These are phyloP conservation scores for Kuraishia borneana DNA, from an alignment of 805 yeast genomes.

Conservation along the genomic window DNA sequence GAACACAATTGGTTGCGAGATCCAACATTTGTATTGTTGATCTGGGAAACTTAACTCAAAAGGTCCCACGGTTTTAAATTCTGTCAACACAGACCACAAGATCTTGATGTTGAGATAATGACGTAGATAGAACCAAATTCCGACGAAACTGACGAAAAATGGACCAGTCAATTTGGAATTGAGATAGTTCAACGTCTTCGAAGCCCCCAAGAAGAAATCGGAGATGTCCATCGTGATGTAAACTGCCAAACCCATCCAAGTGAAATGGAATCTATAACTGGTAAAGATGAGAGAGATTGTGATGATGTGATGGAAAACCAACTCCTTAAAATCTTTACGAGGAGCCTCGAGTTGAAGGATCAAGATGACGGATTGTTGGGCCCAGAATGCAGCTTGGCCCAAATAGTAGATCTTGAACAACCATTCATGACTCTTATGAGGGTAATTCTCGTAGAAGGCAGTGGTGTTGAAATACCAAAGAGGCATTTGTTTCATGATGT, in stretches of 20 bases:
- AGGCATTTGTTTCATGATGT: slow-evolving; percentile 75
- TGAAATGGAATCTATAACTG: slow-evolving; percentile 89
- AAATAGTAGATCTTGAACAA: slow-evolving; percentile 74
- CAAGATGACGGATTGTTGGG: slow-evolving; percentile 84
- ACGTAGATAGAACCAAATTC: slow-evolving; percentile 79
- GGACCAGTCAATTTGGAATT: slow-evolving; percentile 55
- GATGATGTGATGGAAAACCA: slow-evolving; percentile 86
- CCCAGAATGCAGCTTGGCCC: slow-evolving; percentile 95
- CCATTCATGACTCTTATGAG: slow-evolving; percentile 65
- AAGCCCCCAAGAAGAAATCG: slow-evolving; percentile 75
- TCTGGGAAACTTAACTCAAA: slow-evolving; percentile 73
- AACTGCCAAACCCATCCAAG: slow-evolving; percentile 88
- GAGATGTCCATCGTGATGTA: slow-evolving; percentile 95
- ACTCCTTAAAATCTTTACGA: slow-evolving; percentile 84
- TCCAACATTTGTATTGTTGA: slow-evolving; percentile 94
- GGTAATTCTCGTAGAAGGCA: slow-evolving; percentile 70
- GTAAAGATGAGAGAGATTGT: slow-evolving; percentile 80
- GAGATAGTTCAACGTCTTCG: slow-evolving; percentile 82
- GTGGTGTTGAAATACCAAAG: slow-evolving; percentile 85
- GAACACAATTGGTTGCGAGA: slow-evolving; percentile 86
- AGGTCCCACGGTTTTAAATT: slow-evolving; percentile 78
- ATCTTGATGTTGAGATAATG: slow-evolving; percentile 76
- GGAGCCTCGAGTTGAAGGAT: slow-evolving; percentile 85
- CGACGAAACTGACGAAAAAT: slow-evolving; percentile 57
- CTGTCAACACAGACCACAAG: slow-evolving; percentile 77